Base-by-base conservation (phyloP, 1,139 yeast species). In the Kurtzmaniella natalensis region DNA sequence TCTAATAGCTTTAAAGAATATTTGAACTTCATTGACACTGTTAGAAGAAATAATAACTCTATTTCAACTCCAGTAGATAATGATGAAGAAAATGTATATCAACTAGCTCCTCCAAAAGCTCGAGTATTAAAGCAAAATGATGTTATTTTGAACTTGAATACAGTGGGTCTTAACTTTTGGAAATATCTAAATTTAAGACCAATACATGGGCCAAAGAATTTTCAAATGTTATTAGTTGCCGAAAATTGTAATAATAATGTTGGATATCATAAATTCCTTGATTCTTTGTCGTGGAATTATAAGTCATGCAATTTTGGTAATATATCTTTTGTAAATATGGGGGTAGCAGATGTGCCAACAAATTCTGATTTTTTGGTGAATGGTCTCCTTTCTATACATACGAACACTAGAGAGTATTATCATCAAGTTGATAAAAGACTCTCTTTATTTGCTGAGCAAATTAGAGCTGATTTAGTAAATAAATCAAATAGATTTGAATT, bases 141-240 rank as follows among this genome's bases (percentile, higher is more conserved):
- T 9, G 47, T 42, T 13, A 51, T 59, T 14, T 45, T 69, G 14
- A 68, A 68, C 40, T 50, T 69, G 36, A 63, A 65, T 39, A 53
- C 57, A 4, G 41, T 59, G 3, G 66, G 68, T 4, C 43, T 75
- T 5, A 53, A 62, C 13, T 69, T 74, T 40, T 79, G 86, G 86
- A 71, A 68, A 35, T 55, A 69, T 39, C 52, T 82, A 43, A 72
- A 74, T 38, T 66, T 81, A 34, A 65, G 70, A 34, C 86, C 89
- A 0, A 47, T 71, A 6, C 53, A 55, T 21, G 69, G 69, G 0
- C 55, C 57, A 3, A 80, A 81, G 41, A 61, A 72, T 42, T 73
- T 80, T 39, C 76, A 72, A 37, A 56, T 78, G 4, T 43, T 81
- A n/a, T 47, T 80, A 40, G 48, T 81, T 4, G 51, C 66, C 4